phyloP scores from a whole-genome alignment of 768 basidiomycete species.

The Tylopilus rubrobrunneus region DNA sequence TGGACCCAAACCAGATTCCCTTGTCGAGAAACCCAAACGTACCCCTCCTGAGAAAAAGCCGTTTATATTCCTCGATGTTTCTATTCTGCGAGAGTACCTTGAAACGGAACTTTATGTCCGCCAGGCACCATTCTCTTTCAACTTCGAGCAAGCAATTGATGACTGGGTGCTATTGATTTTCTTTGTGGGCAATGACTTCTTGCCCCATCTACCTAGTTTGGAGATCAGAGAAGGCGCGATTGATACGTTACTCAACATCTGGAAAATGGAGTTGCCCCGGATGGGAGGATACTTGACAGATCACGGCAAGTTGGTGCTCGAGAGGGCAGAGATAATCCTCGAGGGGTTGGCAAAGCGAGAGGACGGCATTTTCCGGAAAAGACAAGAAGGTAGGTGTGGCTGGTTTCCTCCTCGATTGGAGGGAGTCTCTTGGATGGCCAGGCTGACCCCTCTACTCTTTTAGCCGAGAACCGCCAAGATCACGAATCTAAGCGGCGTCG shows the following conservation, averaged over 20 bases:
- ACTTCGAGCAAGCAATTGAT: constrained; percentile 95
- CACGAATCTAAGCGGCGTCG: constrained; percentile 86
- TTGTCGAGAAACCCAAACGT: constrained; percentile 38
- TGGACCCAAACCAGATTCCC: constrained; percentile 64
- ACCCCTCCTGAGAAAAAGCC: constrained; percentile 71
- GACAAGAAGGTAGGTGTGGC: constrained; percentile 79
- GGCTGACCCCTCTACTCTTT: constrained; percentile 10
- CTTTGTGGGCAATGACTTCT: constrained; percentile 98
- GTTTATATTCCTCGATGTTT: constrained; percentile 99
- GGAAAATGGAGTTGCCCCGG: constrained; percentile 87
- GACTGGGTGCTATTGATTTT: constrained; percentile 99
- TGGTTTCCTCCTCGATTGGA: constrained; percentile 8
- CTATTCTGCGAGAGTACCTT: constrained; percentile 94
- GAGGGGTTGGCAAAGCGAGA: constrained; percentile 92
- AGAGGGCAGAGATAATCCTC: constrained; percentile 89
- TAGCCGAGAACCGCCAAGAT: constrained; percentile 93
- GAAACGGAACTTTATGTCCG: constrained; percentile 90
- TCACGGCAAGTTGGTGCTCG: constrained; percentile 82
- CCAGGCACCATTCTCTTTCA: constrained; percentile 77
- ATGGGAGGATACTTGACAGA: constrained; percentile 99
- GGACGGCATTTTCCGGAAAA: constrained; percentile 90
- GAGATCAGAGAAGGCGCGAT: constrained; percentile 99
- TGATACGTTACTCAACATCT: constrained; percentile 93
- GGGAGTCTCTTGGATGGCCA: constrained; percentile 5
- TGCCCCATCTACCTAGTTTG: constrained; percentile 95